phyloP scores from a whole-genome alignment of 2,329 filamentous ascomycete species.

The Epichloe elymi region DNA sequence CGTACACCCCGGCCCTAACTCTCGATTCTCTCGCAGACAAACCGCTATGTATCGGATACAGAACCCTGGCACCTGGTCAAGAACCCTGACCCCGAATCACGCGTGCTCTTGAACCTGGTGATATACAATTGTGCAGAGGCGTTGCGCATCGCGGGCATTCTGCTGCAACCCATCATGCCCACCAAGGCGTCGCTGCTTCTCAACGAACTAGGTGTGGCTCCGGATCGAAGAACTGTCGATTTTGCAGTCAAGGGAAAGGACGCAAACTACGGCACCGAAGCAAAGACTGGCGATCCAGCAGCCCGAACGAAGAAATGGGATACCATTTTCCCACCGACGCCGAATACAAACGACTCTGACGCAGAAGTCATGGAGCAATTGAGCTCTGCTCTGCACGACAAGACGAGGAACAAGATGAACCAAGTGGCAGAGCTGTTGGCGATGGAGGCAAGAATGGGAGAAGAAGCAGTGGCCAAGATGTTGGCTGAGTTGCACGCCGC shows the following conservation, averaged over 20 bases:
- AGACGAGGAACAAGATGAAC: constrained; percentile 15
- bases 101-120: constrained; percentile 36
- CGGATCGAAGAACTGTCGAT: constrained; percentile 46
- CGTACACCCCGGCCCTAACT: too few relatives aligned
- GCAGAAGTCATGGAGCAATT: constrained; percentile 11
- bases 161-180: constrained; percentile 87
- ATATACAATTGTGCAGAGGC: constrained; percentile 65
- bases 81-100: constrained; percentile 19
- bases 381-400: constrained; percentile 7
- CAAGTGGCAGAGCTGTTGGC: constrained; percentile 15
- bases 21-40: constrained; percentile 17
- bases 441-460: constrained; percentile 17
- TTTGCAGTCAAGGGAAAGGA: constrained; percentile 54
- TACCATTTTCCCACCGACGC: constrained; percentile 37
- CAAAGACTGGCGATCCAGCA: constrained; percentile 11
- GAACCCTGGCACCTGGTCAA: constrained; percentile 55
- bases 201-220: constrained; percentile 61
- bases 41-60: constrained; percentile 39
- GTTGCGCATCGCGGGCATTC: constrained; percentile 65
- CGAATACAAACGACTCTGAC: constrained; percentile 14
- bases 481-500: constrained; percentile 10
- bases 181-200: constrained; percentile 59
- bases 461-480: constrained; percentile 11
- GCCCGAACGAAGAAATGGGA: constrained; percentile 24
- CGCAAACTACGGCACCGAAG: constrained; percentile 48